Conservation (phyloP, 1,284 basidiomycete species). For the Rhodofomes roseus region DNA sequence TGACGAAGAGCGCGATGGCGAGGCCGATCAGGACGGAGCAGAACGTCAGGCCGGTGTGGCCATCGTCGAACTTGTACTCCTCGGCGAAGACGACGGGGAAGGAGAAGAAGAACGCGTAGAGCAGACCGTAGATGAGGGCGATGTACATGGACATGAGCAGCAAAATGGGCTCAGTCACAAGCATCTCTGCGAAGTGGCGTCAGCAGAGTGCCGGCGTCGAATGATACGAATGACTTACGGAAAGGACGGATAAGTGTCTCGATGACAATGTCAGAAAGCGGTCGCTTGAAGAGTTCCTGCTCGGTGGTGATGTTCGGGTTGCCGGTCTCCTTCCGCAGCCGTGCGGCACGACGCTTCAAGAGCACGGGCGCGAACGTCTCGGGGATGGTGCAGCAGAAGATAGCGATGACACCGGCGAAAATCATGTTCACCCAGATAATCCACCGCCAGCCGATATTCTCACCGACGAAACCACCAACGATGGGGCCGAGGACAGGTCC, state of each 20-base stretch:
- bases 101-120: slow-evolving; percentile 57
- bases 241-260: slow-evolving; percentile 42
- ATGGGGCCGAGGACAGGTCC: slow-evolving; percentile 68
- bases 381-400: slow-evolving; percentile 38
- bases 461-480: slow-evolving; percentile 44
- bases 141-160: slow-evolving; percentile 67
- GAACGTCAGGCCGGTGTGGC: slow-evolving; percentile 66
- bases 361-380: slow-evolving; percentile 61
- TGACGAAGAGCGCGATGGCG: slow-evolving; percentile 46
- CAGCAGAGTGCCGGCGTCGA: too few relatives aligned
- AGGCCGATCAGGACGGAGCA: slow-evolving; percentile 70
- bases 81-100: slow-evolving; percentile 51
- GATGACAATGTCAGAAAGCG: slow-evolving; percentile 44
- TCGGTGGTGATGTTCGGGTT: slow-evolving; percentile 50
- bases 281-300: slow-evolving; percentile 61
- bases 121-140: slow-evolving; percentile 61
- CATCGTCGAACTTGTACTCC: slow-evolving; percentile 50
- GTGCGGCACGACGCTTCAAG: slow-evolving; percentile 29
- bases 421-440: slow-evolving; percentile 47
- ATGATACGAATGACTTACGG: slow-evolving; percentile 16
- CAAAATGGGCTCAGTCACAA: slow-evolving; percentile 63
- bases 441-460: slow-evolving; percentile 43
- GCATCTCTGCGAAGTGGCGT: slow-evolving; percentile 39
- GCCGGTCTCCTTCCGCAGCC: slow-evolving; percentile 36
- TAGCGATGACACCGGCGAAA: slow-evolving; percentile 46